A percentile compares a stretch with the other conserved stretches of the same genome.
phyloP scores from a whole-genome alignment of 192 early-diverging fungal genomes.

The Linnemannia elongata region DNA sequence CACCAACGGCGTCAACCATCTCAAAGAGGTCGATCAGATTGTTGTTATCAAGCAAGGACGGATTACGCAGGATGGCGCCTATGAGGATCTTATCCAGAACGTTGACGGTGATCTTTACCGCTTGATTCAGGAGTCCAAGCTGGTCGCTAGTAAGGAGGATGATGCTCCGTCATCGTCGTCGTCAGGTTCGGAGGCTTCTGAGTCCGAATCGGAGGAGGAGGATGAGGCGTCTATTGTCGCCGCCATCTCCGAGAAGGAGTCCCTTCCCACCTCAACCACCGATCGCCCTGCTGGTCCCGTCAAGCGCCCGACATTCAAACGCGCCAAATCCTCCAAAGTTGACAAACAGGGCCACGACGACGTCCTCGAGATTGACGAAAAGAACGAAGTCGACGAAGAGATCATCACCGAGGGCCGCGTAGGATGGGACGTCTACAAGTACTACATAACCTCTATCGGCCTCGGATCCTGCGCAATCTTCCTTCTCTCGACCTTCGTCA shows the following conservation, averaged over 20 bases:
- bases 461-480: not conserved
- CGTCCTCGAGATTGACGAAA: slow-evolving; percentile 24
- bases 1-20: slow-evolving; percentile 81
- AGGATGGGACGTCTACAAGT: slow-evolving; percentile 51
- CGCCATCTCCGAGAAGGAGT: not conserved
- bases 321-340: slow-evolving; percentile 35
- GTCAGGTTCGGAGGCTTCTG: not conserved
- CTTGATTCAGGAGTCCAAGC: slow-evolving; percentile 63
- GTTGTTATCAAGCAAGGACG: slow-evolving; percentile 78
- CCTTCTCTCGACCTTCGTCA: not conserved
- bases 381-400: slow-evolving; percentile 39
- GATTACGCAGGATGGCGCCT: slow-evolving; percentile 75
- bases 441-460: slow-evolving; percentile 27
- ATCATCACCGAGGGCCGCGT: slow-evolving; percentile 17
- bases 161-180: not conserved
- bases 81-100: slow-evolving; percentile 70
- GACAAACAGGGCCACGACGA: slow-evolving; percentile 2
- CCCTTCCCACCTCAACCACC: not conserved
- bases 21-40: slow-evolving; percentile 77
- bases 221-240: not conserved
- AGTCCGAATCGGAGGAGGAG: not conserved
- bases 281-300: not conserved
- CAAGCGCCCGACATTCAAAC: slow-evolving; percentile 28
- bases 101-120: slow-evolving; percentile 68
- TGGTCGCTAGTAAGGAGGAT: slow-evolving; percentile 1